Percentiles rank a stretch among this genome's conserved stretches.
Evolutionary conservation across 2,329 filamentous ascomycete genomes (phyloP).

Genomic region (Penicillium corylophilum): DNA sequence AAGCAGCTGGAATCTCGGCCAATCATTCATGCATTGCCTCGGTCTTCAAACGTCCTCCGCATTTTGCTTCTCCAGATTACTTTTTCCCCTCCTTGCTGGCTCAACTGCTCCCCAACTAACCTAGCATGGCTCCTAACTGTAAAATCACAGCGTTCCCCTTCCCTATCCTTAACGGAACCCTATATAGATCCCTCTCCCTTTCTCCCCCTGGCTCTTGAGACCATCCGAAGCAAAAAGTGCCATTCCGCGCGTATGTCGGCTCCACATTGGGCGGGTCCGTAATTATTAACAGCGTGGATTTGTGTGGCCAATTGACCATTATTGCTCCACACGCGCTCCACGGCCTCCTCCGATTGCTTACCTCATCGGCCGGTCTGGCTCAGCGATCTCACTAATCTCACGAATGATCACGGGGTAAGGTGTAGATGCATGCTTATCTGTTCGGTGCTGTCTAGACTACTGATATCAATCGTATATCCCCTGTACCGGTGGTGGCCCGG

Average conservation of each 20-base stretch:
- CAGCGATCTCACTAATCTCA: constrained; percentile 4
- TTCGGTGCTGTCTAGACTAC: neutral
- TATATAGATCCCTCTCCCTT: neutral
- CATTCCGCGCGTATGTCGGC: neutral
- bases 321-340: constrained; percentile 1
- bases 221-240: neutral
- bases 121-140: neutral
- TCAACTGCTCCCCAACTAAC: neutral
- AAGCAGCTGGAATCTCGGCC: constrained; percentile 15
- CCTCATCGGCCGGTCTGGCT: constrained; percentile 7
- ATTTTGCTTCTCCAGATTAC: constrained; percentile 2
- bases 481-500: neutral
- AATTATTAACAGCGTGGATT: constrained; percentile 27
- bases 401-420: no score
- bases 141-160: neutral
- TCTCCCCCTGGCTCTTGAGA: neutral
- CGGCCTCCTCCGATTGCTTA: constrained; percentile 12
- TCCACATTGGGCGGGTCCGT: constrained; percentile 9
- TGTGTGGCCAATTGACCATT: constrained; percentile 19
- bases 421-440: neutral
- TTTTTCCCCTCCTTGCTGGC: neutral
- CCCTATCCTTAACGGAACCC: neutral
- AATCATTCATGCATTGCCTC: constrained; percentile 18
- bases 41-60: constrained; percentile 13
- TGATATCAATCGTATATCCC: no score